Base-by-base conservation (phyloP, 257 asterid species). In the Salvia splendens region DNA sequence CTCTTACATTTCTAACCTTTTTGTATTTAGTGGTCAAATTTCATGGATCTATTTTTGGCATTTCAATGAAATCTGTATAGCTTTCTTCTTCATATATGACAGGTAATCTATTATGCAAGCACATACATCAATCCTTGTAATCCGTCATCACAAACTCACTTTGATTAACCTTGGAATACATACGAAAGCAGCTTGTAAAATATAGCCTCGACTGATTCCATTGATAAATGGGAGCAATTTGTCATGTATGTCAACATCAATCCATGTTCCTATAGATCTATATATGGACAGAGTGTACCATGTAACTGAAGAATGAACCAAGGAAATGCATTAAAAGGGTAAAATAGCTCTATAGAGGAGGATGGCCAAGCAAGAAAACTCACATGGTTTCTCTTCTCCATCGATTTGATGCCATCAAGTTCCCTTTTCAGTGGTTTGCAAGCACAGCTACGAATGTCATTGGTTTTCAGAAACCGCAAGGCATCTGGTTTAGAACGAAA, bases 401-500 rank as follows among this genome's bases (percentile, higher is more conserved):
- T 46, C 50, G 65, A 40, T 35, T 65, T 67, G 65, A 40, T 48
- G 42, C 61, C 74, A 47, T 71, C 64, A 17, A 15, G 9, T 61
- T 64, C 76, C 71, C 77, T 68, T 81, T 71, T 85, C 73, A 36
- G 54, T 58, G 93, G 95, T 72, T 40, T 86, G 68, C 67, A 58
- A 61, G 63, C 77, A 24, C 97, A 90, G 49, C 41, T 50, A 48
- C 58, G 0, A 46, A 86, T 86, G 55, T 86, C 87, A 4, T 84
- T 81, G 57, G 83, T 81, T 64, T 74, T 67, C 73, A 87, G 73
- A 77, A 73, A 90, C 62, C 97, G 87, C 58, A 73, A 48, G 50
- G 67, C 95, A 77, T 87, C 97, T 64, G 30, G 62, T 76, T 84
- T 87, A 52, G 97, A 87, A 55, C 78, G 81, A 46, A 90, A 86